These are phyloP conservation scores for Phaeolepiota aurea DNA, from an alignment of 768 basidiomycete genomes.

Conservation along the genomic window DNA sequence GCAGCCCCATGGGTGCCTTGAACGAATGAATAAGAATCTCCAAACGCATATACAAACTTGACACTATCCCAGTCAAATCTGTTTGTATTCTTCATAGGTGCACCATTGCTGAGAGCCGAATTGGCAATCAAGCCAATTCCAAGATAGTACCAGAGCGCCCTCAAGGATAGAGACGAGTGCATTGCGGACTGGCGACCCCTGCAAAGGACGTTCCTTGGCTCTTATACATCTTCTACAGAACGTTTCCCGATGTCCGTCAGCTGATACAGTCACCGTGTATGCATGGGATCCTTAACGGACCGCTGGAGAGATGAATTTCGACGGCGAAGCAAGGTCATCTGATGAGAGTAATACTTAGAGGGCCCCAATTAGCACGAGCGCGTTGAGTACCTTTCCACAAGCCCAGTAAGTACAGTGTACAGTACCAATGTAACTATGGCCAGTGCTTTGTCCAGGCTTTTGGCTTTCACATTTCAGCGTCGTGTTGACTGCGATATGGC, in stretches of 20 bases:
- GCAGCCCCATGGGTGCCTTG: conserved; percentile 37
- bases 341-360: too few relatives aligned
- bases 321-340: too few relatives aligned
- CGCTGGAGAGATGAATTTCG: too few relatives aligned
- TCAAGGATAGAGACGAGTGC: not conserved
- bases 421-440: too few relatives aligned
- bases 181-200: not conserved
- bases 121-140: not conserved
- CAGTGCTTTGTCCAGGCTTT: too few relatives aligned
- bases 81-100: too few relatives aligned
- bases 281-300: not conserved
- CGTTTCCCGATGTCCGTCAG: not conserved
- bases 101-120: too few relatives aligned
- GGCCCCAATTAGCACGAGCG: too few relatives aligned
- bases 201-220: not conserved
- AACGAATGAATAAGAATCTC: conserved; percentile 50
- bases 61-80: conserved; percentile 34
- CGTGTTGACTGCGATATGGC: too few relatives aligned
- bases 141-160: not conserved
- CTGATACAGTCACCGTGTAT: not conserved
- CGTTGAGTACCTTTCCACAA: too few relatives aligned
- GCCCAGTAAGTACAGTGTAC: too few relatives aligned
- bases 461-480: too few relatives aligned
- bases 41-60: conserved; percentile 43
- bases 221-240: not conserved